Conservation (phyloP, 1,284 basidiomycete species). For the Meripilus lineatus region DNA sequence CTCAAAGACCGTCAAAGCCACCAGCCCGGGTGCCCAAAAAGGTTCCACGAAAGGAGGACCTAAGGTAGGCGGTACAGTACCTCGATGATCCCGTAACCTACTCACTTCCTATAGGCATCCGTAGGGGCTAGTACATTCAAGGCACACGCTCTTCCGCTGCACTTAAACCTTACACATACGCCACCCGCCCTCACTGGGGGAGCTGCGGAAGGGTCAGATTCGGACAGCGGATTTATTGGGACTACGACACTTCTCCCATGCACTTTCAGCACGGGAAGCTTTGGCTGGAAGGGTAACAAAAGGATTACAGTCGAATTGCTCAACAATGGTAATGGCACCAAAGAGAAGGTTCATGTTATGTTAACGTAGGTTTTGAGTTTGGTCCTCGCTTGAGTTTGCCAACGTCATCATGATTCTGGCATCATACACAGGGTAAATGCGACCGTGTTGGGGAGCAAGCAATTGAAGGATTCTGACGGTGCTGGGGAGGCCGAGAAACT, state of each 20-base stretch:
- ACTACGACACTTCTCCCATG: conserved; percentile 50
- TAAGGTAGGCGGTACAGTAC: too few species aligned
- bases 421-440: conserved; percentile 58
- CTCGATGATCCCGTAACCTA: too few species aligned
- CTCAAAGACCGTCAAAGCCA: conserved; percentile 15
- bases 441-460: conserved; percentile 71
- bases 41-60: conserved; percentile 37
- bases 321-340: conserved; percentile 43
- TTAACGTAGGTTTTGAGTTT: conserved; percentile 51
- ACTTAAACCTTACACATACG: conserved; percentile 66
- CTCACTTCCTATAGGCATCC: conserved; percentile 24
- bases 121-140: conserved; percentile 54
- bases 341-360: conserved; percentile 70
- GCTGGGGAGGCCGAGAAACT: conserved; percentile 28
- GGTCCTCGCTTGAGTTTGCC: conserved; percentile 1
- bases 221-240: conserved; percentile 62
- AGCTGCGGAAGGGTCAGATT: conserved; percentile 18
- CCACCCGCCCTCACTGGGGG: conserved; percentile 41
- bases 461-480: conserved; percentile 37
- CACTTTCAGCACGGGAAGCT: conserved; percentile 67
- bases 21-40: conserved; percentile 27
- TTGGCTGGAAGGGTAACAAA: conserved; percentile 77
- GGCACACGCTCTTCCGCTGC: conserved; percentile 58
- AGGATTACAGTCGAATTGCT: conserved; percentile 60
- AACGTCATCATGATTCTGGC: conserved; percentile 7